Conservation (phyloP, 192 early-diverging fungal genomes). For the Backusella tuberculispora region DNA sequence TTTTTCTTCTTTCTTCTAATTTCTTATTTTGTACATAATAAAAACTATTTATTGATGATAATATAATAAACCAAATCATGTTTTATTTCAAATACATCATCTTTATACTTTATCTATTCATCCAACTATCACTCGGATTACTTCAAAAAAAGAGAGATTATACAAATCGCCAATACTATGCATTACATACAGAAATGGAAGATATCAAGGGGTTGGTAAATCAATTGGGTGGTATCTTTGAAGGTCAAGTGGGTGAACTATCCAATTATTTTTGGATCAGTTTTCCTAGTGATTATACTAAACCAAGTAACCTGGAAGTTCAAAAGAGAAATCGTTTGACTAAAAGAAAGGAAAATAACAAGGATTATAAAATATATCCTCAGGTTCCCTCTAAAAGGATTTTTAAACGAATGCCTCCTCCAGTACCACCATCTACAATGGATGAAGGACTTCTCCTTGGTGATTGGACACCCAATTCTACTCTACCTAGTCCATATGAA, state of each 20-base stretch:
- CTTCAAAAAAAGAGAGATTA: conserved; percentile 39
- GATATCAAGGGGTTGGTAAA: conserved; percentile 35
- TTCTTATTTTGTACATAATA: conserved; percentile 11
- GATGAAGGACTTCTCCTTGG: not conserved
- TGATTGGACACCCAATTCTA: not conserved
- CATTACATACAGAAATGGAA: conserved; percentile 44
- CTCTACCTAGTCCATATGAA: not conserved
- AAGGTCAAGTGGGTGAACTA: conserved; percentile 73
- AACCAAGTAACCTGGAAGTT: not conserved
- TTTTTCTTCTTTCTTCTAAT: not conserved
- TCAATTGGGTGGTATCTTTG: conserved; percentile 44
- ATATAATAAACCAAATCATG: not conserved
- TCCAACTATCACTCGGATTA: not conserved
- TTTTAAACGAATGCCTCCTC: conserved; percentile 23
- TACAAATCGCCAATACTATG: conserved; percentile 51
- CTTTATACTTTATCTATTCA: not conserved
- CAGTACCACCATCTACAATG: not conserved
- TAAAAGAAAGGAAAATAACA: not conserved
- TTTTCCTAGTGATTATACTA: conserved; percentile 37
- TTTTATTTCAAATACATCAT: not conserved
- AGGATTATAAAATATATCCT: conserved; percentile 10
- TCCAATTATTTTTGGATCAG: conserved; percentile 66
- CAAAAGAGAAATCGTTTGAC: not conserved
- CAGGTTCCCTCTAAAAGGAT: conserved; percentile 25
- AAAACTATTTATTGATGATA: not conserved